Percentiles rank a stretch among this genome's conserved stretches.
Evolutionary conservation across 2,329 filamentous ascomycete genomes (phyloP).

Genomic region (Trichoderma breve): DNA sequence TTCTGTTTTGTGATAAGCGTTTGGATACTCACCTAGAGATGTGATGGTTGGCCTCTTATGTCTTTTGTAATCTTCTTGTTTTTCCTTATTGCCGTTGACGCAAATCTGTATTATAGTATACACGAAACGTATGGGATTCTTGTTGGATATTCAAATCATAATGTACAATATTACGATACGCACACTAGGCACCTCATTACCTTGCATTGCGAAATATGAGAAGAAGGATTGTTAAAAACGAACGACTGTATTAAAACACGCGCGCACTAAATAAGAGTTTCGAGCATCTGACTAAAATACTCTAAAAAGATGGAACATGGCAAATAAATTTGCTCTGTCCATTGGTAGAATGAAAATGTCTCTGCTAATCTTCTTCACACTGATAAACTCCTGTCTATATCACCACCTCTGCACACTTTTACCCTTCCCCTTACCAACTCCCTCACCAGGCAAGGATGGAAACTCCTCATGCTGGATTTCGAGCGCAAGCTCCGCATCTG

Average conservation of each 20-base stretch:
- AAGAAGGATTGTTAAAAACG: background rate
- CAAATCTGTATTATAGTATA: background rate
- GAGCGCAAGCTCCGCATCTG: conserved; percentile 14
- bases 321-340: background rate
- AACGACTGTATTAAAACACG: background rate
- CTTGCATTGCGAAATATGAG: background rate
- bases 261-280: background rate
- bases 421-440: conserved; percentile 48
- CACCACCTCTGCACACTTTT: conserved; percentile 38
- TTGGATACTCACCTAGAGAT: conserved; percentile 31
- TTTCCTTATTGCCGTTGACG: background rate
- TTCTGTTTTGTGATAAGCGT: conserved; percentile 43
- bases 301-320: background rate
- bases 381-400: background rate
- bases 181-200: fast-evolving
- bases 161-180: background rate
- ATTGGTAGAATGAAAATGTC: background rate
- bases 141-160: background rate
- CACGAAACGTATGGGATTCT: background rate
- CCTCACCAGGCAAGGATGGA: conserved; percentile 39
- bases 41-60: background rate
- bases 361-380: background rate
- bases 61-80: background rate
- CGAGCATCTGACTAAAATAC: background rate
- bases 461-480: conserved; percentile 37